phyloP scores from a whole-genome alignment of 768 basidiomycete genomes.

The Cystobasidium onofrii region DNA sequence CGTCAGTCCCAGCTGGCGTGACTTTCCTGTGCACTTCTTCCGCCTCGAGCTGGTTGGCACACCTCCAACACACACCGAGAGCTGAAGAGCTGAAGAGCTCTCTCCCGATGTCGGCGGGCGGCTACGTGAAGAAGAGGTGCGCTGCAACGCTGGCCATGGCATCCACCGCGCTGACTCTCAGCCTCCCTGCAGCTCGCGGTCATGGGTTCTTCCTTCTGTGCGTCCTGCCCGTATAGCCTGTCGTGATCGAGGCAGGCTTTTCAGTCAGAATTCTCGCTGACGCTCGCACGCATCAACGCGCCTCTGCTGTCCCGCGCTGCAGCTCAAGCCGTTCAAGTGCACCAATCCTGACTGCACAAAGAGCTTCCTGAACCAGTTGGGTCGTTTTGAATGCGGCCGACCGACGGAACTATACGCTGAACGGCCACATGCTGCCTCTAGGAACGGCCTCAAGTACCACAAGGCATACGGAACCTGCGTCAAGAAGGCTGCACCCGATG shows the following conservation, averaged over 20 bases:
- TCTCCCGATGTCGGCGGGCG: background rate
- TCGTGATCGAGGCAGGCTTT: background rate
- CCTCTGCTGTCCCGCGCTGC: background rate
- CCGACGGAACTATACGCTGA: too few relatives aligned
- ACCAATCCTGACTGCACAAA: background rate
- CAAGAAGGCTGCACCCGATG: background rate
- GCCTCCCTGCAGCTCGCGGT: background rate
- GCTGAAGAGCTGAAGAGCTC: background rate
- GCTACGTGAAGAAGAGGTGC: constrained; percentile 8
- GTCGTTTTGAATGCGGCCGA: too few relatives aligned
- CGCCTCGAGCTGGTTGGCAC: too few relatives aligned
- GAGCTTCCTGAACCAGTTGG: constrained; percentile 10
- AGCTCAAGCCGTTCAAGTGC: constrained; percentile 12
- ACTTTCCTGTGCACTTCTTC: too few relatives aligned
- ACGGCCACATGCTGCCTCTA: background rate
- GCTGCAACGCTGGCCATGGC: background rate
- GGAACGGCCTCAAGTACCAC: constrained; percentile 27
- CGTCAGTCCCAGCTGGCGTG: too few relatives aligned
- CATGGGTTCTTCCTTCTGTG: constrained; percentile 1
- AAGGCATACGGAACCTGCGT: constrained; percentile 9
- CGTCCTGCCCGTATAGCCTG: background rate
- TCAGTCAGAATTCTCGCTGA: constrained; percentile 1
- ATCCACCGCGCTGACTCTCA: background rate
- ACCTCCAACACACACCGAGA: background rate
- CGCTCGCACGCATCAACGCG: too few relatives aligned